Conservation (phyloP, 1,284 basidiomycete species). For the Stygiomarasmius scandens region DNA sequence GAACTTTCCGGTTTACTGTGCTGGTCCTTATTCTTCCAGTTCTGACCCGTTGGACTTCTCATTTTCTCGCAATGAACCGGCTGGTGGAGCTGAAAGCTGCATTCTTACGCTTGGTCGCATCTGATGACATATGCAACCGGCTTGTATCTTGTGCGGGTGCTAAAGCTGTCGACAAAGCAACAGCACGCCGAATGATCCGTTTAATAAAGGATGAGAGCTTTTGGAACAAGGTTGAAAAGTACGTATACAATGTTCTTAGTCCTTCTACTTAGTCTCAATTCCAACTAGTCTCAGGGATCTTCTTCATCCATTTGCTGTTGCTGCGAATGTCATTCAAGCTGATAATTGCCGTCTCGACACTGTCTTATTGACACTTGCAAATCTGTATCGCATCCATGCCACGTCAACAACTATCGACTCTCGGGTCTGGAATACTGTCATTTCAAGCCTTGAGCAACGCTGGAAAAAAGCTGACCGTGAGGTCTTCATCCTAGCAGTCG, state of each 20-base stretch:
- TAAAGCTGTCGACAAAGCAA: too few relatives aligned
- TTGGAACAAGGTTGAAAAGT: conserved; percentile 15
- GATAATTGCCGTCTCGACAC: too few relatives aligned
- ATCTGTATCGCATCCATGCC: too few relatives aligned
- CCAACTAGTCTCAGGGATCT: conserved; percentile 26
- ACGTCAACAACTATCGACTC: conserved; percentile 4
- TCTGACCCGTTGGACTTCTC: conserved; percentile 34
- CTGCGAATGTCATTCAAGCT: too few relatives aligned
- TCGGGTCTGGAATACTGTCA: conserved; percentile 15
- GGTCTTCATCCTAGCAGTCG: conserved; percentile 27
- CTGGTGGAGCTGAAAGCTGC: conserved; percentile 22
- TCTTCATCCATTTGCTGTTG: conserved; percentile 37
- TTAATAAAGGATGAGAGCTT: conserved; percentile 12
- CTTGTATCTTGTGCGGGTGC: too few relatives aligned
- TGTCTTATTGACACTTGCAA: too few relatives aligned
- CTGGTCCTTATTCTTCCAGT: conserved; percentile 33
- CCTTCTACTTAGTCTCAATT: conserved; percentile 6
- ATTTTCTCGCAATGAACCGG: conserved; percentile 25
- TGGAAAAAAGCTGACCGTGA: conserved; percentile 31
- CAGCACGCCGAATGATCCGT: not conserved
- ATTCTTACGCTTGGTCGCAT: not conserved
- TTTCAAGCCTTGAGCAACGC: conserved; percentile 26
- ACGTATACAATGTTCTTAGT: conserved; percentile 13
- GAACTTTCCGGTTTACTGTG: too few relatives aligned
- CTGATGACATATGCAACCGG: too few relatives aligned